Evolutionary conservation across 192 early-diverging fungal species (phyloP).

Genomic region (Backusella circina): DNA sequence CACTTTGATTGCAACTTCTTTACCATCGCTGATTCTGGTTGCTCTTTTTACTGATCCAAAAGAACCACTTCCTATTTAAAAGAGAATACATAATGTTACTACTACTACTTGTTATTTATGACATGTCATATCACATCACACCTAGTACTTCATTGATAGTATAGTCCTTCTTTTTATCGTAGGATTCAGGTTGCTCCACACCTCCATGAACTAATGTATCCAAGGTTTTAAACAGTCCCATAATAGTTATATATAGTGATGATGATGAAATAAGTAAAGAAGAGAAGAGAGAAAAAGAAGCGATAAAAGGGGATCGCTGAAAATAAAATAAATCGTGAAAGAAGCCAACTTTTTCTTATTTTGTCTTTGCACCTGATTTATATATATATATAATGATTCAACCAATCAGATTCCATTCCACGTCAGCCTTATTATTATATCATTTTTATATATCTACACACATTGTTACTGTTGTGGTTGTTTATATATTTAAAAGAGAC

Average conservation of each 20-base stretch:
- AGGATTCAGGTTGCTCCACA: constrained; percentile 49
- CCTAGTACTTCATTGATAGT: constrained; percentile 57
- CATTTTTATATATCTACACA: background rate
- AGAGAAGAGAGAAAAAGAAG: background rate
- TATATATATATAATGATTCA: background rate
- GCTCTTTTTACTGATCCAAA: constrained; percentile 74
- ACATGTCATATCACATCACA: constrained; percentile 27
- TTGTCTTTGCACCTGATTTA: background rate
- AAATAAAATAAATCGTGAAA: background rate
- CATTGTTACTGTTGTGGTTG: background rate
- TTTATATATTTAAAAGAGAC: too few relatives aligned
- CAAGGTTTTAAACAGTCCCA: constrained; percentile 22
- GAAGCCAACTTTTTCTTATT: background rate
- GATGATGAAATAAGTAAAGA: background rate
- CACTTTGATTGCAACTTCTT: constrained; percentile 86
- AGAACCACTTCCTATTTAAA: constrained; percentile 50
- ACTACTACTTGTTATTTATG: too few relatives aligned
- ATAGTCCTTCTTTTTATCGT: constrained; percentile 68
- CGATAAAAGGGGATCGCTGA: background rate
- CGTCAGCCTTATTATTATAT: background rate
- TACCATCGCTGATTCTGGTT: constrained; percentile 62
- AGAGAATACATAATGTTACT: too few relatives aligned
- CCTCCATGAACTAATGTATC: constrained; percentile 33
- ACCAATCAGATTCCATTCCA: background rate
- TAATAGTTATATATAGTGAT: background rate